Evolutionary conservation across 73 alveolate species (phyloP).

Genomic region (Paramecium octaurelia): DNA sequence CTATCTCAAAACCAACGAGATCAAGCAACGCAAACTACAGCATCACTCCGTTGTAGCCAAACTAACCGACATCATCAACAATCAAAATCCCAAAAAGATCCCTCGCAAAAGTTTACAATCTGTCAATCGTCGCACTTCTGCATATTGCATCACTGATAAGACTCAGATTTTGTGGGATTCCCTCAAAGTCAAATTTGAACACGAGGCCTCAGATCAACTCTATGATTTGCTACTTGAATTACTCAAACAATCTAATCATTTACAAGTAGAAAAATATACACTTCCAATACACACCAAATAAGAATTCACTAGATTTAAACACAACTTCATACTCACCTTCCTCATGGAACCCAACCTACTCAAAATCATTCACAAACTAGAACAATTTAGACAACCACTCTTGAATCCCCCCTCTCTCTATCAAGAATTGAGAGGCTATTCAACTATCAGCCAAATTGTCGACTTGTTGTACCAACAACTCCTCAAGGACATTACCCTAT

Average conservation of each 20-base stretch:
- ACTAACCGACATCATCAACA: not conserved
- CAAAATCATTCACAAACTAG: not conserved
- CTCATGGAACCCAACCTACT: not conserved
- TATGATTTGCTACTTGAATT: not conserved
- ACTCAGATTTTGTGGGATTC: not conserved
- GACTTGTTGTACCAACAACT: not conserved
- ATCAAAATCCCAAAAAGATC: not conserved
- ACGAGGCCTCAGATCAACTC: not conserved
- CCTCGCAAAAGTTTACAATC: not conserved
- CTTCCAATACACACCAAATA: not conserved
- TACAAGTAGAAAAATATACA: not conserved
- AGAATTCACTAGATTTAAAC: constrained; percentile 22
- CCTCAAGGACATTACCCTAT: not conserved
- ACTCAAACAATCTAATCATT: not conserved
- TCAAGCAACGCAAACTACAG: not conserved
- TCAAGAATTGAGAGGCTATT: not conserved
- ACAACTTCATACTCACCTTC: not conserved
- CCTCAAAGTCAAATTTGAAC: not conserved
- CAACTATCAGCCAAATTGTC: not conserved
- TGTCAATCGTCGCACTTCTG: not conserved
- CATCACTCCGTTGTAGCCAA: not conserved
- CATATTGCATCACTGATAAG: not conserved
- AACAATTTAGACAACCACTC: not conserved
- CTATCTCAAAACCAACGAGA: constrained; percentile 3
- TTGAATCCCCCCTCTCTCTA: not conserved